Conservation (phyloP, 306 rosid genomes). For the Lupinus albus region DNA sequence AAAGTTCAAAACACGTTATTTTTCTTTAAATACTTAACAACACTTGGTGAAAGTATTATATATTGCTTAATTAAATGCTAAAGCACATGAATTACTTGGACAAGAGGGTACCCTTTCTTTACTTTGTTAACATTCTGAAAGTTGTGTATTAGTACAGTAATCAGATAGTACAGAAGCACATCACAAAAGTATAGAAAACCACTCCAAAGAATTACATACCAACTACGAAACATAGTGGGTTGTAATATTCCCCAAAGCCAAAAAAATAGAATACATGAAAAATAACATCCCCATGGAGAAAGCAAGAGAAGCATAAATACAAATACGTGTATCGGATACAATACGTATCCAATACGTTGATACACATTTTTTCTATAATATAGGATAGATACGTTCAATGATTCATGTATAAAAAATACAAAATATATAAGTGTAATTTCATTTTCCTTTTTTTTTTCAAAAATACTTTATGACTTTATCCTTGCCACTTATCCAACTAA, state of each 20-base stretch:
- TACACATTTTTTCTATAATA: too few species aligned
- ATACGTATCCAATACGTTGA: too few species aligned
- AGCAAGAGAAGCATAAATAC: constrained; percentile 44
- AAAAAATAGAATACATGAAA: constrained; percentile 45
- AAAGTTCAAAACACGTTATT: too few species aligned
- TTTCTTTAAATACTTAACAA: neutral
- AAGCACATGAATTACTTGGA: too few species aligned
- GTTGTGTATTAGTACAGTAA: constrained; percentile 22
- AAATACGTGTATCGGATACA: too few species aligned
- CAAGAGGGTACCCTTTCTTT: too few species aligned
- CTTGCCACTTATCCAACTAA: too few species aligned
- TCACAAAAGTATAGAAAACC: constrained; percentile 50
- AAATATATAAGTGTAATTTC: too few species aligned
- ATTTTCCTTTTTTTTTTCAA: too few species aligned
- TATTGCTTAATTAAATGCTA: neutral
- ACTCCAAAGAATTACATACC: constrained; percentile 50
- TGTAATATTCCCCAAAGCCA: constrained; percentile 42
- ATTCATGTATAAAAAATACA: too few species aligned
- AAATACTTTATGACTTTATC: too few species aligned
- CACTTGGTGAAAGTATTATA: neutral
- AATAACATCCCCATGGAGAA: constrained; percentile 43
- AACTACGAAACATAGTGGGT: constrained; percentile 48
- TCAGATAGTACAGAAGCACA: constrained; percentile 48
- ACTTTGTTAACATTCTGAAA: constrained; percentile 36
- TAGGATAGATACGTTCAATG: too few species aligned